Evolutionary conservation across 1,284 basidiomycete species (phyloP), one percentile per base, ranked within the genome.

Genomic region (Cryptococcus hybrid): DNA sequence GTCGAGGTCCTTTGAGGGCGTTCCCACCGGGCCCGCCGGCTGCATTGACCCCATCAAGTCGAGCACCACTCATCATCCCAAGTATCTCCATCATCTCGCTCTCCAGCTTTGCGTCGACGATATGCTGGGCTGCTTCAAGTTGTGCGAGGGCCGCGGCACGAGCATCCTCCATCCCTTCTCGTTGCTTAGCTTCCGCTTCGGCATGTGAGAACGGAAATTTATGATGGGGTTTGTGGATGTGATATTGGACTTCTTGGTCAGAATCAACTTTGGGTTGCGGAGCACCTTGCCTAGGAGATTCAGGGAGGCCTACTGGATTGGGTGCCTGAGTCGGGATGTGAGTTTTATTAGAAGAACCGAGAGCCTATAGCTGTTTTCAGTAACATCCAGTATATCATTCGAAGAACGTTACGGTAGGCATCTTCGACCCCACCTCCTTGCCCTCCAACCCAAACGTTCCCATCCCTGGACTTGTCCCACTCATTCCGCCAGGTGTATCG

Each of bases 371-470:
- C 30, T 30, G 18, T 30, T 30, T 3, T 30, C 30, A 30, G 30
- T 30, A 30, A 30, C 30, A 4, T 30, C 30, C 30, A 30, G 30
- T 30, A 30, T 30, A 4, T 4, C 30, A 30, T 30, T 30, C 30
- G 4, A 30, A 30, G 30, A 30, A 30, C 30, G 3, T 30, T 52
- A 44, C 51, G 6, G 35, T 30, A 38, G 42, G 36, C 13, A 35
- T 38, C 46, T 51, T 49, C 46, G 51, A 51, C 34, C 47, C 18
- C 8, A 12, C 24, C 2, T 15, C 18, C 56, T 65, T 30, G 48
- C 56, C 49, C 45, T 68, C 68, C 9, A 55, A 36, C 4, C 70
- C 69, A 49, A 71, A 71, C 1, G 69, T 69, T 2, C 66, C 68
- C 68, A 69, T 69, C 8, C 67, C 69, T 6, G 57, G 55, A 53